phyloP scores from a whole-genome alignment of 345 rosid genomes.

The Combretum micranthum region DNA sequence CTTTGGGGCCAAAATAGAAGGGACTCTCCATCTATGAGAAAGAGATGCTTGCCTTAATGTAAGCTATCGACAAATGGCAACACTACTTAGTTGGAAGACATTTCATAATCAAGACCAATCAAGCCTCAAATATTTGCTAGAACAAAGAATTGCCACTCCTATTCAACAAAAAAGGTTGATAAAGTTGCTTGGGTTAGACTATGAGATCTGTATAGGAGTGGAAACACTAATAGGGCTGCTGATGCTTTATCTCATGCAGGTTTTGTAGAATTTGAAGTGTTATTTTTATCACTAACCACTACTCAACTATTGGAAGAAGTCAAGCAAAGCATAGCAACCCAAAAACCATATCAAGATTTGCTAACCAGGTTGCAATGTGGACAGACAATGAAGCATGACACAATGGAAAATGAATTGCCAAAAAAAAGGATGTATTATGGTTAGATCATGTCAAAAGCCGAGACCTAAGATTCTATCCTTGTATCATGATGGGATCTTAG shows the following conservation, averaged over 20 bases:
- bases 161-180: not conserved
- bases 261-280: not conserved
- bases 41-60: not conserved
- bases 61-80: not conserved
- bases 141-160: not conserved
- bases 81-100: not conserved
- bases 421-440: not conserved
- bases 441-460: not conserved
- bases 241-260: not conserved
- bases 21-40: not conserved
- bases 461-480: too few relatives aligned
- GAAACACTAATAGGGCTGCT: not conserved
- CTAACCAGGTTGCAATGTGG: too few relatives aligned
- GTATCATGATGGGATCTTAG: not conserved
- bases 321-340: not conserved
- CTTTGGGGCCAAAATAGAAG: not conserved
- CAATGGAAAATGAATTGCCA: too few relatives aligned
- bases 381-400: too few relatives aligned
- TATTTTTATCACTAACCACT: not conserved
- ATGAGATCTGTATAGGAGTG: not conserved
- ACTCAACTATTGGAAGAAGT: not conserved
- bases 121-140: constrained; percentile 1
- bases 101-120: not conserved
- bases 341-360: too few relatives aligned
- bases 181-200: constrained; percentile 1